Evolutionary conservation across 306 rosid genomes (phyloP).

Genomic region (Fragaria nilgerrensis): DNA sequence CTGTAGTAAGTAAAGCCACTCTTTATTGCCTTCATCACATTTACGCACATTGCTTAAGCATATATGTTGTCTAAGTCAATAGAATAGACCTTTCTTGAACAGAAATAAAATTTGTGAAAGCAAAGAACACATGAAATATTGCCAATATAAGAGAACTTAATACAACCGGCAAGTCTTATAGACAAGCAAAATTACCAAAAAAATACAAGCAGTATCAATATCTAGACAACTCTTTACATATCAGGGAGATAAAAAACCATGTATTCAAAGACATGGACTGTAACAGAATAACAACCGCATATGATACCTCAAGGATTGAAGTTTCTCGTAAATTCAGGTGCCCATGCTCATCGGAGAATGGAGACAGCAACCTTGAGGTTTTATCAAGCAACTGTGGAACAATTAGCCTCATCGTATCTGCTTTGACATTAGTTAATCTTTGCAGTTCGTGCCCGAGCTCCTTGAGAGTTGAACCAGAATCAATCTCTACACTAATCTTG

Average conservation of each 20-base stretch:
- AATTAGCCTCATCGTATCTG: constrained; percentile 81
- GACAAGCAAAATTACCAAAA: background rate
- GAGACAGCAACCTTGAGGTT: constrained; percentile 62
- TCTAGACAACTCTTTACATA: background rate
- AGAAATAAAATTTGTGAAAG: background rate
- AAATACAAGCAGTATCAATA: background rate
- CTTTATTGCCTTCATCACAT: background rate
- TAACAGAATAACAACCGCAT: constrained; percentile 18
- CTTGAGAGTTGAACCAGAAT: constrained; percentile 50
- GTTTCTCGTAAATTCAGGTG: constrained; percentile 57
- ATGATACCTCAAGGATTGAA: constrained; percentile 58
- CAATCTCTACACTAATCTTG: constrained; percentile 55
- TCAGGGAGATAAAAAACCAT: background rate
- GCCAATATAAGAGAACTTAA: background rate
- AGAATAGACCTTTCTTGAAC: background rate
- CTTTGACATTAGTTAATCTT: constrained; percentile 54
- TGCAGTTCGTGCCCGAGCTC: constrained; percentile 75
- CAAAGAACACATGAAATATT: background rate
- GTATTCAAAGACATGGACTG: background rate
- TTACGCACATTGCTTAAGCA: background rate
- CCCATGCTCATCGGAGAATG: constrained; percentile 74
- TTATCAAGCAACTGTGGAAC: constrained; percentile 53
- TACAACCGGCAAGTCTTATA: background rate
- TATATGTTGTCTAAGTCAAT: background rate
- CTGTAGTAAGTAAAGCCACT: background rate